A percentile compares a stretch with the other conserved stretches of the same genome.
These are phyloP conservation scores for Plantago ovata DNA, from an alignment of 257 asterid species.

Conservation along the genomic window DNA sequence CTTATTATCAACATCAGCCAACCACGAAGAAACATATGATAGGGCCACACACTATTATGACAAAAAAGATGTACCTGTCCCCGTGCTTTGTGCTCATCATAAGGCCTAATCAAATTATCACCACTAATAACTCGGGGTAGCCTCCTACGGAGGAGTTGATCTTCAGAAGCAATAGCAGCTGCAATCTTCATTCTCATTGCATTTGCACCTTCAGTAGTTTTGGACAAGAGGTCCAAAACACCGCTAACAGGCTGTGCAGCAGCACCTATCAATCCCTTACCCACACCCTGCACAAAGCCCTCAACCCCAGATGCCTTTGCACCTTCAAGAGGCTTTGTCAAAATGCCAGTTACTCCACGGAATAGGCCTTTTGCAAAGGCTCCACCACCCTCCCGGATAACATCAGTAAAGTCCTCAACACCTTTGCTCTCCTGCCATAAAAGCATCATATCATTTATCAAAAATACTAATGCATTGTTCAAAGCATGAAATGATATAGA, in stretches of 20 bases:
- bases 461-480: constrained; percentile 18
- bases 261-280: constrained; percentile 94
- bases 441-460: constrained; percentile 5
- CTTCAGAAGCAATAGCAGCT: constrained; percentile 94
- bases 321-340: constrained; percentile 98
- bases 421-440: constrained; percentile 83
- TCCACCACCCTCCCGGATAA: constrained; percentile 97
- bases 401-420: constrained; percentile 96
- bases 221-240: constrained; percentile 89
- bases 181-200: constrained; percentile 98
- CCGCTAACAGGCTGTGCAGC: constrained; percentile 99
- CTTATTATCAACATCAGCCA: constrained; percentile 16
- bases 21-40: constrained; percentile 9
- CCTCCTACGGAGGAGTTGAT: constrained; percentile 88
- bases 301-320: constrained; percentile 99
- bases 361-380: constrained; percentile 96
- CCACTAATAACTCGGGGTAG: constrained; percentile 94
- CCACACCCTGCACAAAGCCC: constrained; percentile 99
- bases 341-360: constrained; percentile 96
- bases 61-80: constrained; percentile 69
- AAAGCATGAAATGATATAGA: neutral
- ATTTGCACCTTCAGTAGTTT: constrained; percentile 99
- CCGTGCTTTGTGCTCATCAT: constrained; percentile 83
- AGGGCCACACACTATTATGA: constrained; percentile 6
- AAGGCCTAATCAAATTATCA: constrained; percentile 90